phyloP scores from a whole-genome alignment of 148 eudicot genomes.

The Limonium bicolor region DNA sequence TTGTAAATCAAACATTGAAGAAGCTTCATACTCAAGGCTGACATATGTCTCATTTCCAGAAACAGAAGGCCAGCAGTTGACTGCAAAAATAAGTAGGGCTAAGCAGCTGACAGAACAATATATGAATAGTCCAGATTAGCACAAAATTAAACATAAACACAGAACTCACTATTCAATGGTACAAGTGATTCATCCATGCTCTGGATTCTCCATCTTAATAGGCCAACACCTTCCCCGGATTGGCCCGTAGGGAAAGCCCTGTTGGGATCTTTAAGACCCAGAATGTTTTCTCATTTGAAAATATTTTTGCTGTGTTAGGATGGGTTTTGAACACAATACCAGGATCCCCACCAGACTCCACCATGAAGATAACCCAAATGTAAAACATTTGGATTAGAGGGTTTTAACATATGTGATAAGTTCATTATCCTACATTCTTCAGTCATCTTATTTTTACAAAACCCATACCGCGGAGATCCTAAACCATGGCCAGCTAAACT shows the following conservation, averaged over 20 bases:
- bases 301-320: constrained; percentile 83
- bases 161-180: constrained; percentile 83
- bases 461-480: too few relatives aligned
- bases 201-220: constrained; percentile 95
- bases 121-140: too few relatives aligned
- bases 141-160: too few relatives aligned
- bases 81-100: constrained; percentile 19
- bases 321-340: constrained; percentile 77
- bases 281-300: constrained; percentile 57
- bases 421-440: too few relatives aligned
- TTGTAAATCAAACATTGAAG: constrained; percentile 73
- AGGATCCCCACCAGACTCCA: constrained; percentile 72
- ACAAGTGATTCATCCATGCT: constrained; percentile 72
- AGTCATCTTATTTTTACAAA: too few relatives aligned
- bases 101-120: too few relatives aligned
- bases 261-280: constrained; percentile 92
- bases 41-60: constrained; percentile 93
- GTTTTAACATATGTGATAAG: too few relatives aligned
- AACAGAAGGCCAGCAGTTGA: constrained; percentile 98
- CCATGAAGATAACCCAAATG: constrained; percentile 38
- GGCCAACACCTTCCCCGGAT: constrained; percentile 88
- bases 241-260: constrained; percentile 81
- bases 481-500: too few relatives aligned
- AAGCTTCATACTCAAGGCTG: constrained; percentile 89
- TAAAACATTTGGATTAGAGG: too few relatives aligned